Evolutionary conservation across 2,329 filamentous ascomycete genomes (phyloP), one percentile per base, ranked within the genome.

Genomic region (Nemania abortiva): DNA sequence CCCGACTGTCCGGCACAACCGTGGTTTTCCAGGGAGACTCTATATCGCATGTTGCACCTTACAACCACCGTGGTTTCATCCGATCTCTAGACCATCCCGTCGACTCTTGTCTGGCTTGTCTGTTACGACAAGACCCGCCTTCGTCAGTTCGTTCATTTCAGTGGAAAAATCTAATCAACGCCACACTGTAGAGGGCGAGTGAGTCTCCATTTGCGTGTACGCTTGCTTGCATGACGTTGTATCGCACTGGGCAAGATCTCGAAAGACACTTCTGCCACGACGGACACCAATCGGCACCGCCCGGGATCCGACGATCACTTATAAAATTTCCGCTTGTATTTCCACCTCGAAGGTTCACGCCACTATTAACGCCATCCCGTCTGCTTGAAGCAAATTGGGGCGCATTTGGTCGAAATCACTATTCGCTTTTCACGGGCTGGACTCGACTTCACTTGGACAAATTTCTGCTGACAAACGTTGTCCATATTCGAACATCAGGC

Each of bases 351-450:
- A 81, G 81, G 82, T 82, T 77, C 74, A 71, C 72, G 72, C 73
- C 72, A 74, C 75, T 72, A 77, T 78, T 74, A 73, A 76, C 74
- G 76, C 76, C 73, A 72, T 71, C 73, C 75, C 79, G 78, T 81
- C 82, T 80, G 82, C 83, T 84, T 81, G 83, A 84, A 77, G 83
- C 82, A 82, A 81, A 79, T 78, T 78, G 81, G 80, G 76, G 76
- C 55, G 55, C 71, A 73, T 68, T 76, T 64, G 70, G 75, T 70
- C 70, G 72, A 74, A 72, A 50, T 63, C 27, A 34, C 15, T 47
- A 59, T 62, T 27, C 47, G 64, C 53, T 42, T 45, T 63, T 55
- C 72, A 73, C 79, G 79, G 84, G 84, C 84, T 85, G 84, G 84
- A 82, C 84, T 86, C 84, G 83, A 76, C 72, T 72, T 61, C 65